Evolutionary conservation across 495 filamentous ascomycete species (phyloP).

Genomic region (Oidiodendron maius): DNA sequence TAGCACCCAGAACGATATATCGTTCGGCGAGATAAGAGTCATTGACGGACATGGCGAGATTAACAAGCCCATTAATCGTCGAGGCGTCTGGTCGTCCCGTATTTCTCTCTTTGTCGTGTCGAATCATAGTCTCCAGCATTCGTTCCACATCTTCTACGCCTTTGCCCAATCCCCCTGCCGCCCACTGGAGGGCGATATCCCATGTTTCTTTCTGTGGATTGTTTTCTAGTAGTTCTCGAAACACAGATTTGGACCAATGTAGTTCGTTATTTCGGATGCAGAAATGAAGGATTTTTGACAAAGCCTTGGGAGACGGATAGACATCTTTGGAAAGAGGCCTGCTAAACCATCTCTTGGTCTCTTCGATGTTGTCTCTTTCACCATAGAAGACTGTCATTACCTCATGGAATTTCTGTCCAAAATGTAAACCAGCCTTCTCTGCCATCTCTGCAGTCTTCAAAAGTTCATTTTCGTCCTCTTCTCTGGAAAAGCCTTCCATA

Average conservation of each 20-base stretch:
- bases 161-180: constrained; percentile 59
- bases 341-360: constrained; percentile 59
- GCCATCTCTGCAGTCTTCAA: constrained; percentile 32
- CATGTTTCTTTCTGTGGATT: constrained; percentile 47
- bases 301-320: constrained; percentile 28
- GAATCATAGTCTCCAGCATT: constrained; percentile 58
- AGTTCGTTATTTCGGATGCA: constrained; percentile 52
- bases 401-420: constrained; percentile 33
- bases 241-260: constrained; percentile 58
- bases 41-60: constrained; percentile 59
- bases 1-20: constrained; percentile 57
- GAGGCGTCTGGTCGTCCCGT: constrained; percentile 51
- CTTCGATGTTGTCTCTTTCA: constrained; percentile 38
- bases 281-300: constrained; percentile 44
- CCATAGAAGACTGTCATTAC: constrained; percentile 49
- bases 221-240: constrained; percentile 48
- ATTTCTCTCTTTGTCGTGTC: constrained; percentile 34
- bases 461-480: constrained; percentile 53
- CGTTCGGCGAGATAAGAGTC: constrained; percentile 68
- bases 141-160: constrained; percentile 63
- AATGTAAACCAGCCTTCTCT: constrained; percentile 25
- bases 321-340: constrained; percentile 34
- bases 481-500: constrained; percentile 59
- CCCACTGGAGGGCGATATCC: constrained; percentile 71
- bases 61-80: constrained; percentile 71